Percentiles rank a stretch among this genome's conserved stretches.
Conservation (phyloP, 768 basidiomycete genomes). For the Clavulina sp. region DNA sequence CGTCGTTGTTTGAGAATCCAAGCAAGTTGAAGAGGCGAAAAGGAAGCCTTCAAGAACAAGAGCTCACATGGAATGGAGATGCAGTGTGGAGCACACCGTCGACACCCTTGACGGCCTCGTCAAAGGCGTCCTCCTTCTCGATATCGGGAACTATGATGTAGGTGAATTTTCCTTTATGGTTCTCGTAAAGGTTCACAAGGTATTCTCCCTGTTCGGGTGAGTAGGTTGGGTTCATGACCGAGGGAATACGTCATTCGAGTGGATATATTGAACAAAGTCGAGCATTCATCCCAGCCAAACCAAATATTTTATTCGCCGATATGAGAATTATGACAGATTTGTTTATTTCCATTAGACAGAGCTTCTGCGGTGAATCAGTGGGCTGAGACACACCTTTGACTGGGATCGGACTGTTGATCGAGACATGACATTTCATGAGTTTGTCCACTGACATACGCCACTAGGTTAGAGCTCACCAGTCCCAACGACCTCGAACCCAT, state of each 20-base stretch:
- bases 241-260: no score
- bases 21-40: no score
- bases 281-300: background rate
- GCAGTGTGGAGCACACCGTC: slow-evolving; percentile 56
- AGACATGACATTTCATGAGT: no score
- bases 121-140: slow-evolving; percentile 39
- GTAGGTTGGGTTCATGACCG: no score
- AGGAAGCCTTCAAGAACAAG: no score
- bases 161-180: slow-evolving; percentile 17
- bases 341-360: no score
- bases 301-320: background rate
- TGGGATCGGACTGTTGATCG: background rate
- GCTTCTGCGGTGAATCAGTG: no score
- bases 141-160: slow-evolving; percentile 28
- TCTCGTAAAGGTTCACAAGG: slow-evolving; percentile 26
- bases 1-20: slow-evolving; percentile 12
- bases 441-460: background rate
- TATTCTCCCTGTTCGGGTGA: slow-evolving; percentile 27
- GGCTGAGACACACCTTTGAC: no score
- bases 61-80: slow-evolving; percentile 36
- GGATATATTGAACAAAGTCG: no score
- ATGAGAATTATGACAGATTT: background rate
- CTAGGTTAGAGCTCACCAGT: slow-evolving; percentile 17
- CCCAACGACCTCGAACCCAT: slow-evolving; percentile 30
- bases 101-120: slow-evolving; percentile 60